phyloP scores from a whole-genome alignment of 257 asterid genomes.

The Osmanthus fragrans region DNA sequence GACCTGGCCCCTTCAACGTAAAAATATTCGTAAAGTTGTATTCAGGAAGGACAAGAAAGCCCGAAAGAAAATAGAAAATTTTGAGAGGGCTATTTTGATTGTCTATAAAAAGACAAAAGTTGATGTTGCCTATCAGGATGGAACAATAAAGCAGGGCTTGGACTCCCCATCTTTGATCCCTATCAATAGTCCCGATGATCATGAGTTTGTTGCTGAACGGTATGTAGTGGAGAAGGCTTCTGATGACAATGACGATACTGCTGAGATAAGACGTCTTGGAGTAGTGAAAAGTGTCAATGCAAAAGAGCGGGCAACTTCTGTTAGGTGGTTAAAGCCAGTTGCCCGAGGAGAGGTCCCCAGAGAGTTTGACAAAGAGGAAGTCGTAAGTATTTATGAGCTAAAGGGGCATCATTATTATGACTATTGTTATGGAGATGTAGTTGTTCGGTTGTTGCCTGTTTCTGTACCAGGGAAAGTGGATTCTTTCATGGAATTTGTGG shows the following conservation, averaged over 20 bases:
- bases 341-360: constrained; percentile 81
- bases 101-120: constrained; percentile 68
- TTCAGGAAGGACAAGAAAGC: too few relatives aligned
- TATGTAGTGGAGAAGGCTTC: constrained; percentile 93
- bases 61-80: constrained; percentile 80
- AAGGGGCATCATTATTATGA: constrained; percentile 99
- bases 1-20: too few relatives aligned
- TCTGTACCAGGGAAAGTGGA: constrained; percentile 41
- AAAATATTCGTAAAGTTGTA: too few relatives aligned
- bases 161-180: constrained; percentile 78
- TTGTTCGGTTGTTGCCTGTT: constrained; percentile 86
- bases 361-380: constrained; percentile 88
- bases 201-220: constrained; percentile 96
- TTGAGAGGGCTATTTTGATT: constrained; percentile 79
- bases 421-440: constrained; percentile 93
- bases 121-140: constrained; percentile 96
- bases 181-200: constrained; percentile 93
- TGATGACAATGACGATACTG: constrained; percentile 61
- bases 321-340: constrained; percentile 89
- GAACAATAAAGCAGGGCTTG: constrained; percentile 57
- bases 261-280: constrained; percentile 79
- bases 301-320: constrained; percentile 82
- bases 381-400: constrained; percentile 95
- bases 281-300: constrained; percentile 87
- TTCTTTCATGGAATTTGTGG: constrained; percentile 32